Evolutionary conservation across 1,284 basidiomycete species (phyloP), one percentile per base, ranked within the genome.

Genomic region (Exobasidium cylindrosporum): DNA sequence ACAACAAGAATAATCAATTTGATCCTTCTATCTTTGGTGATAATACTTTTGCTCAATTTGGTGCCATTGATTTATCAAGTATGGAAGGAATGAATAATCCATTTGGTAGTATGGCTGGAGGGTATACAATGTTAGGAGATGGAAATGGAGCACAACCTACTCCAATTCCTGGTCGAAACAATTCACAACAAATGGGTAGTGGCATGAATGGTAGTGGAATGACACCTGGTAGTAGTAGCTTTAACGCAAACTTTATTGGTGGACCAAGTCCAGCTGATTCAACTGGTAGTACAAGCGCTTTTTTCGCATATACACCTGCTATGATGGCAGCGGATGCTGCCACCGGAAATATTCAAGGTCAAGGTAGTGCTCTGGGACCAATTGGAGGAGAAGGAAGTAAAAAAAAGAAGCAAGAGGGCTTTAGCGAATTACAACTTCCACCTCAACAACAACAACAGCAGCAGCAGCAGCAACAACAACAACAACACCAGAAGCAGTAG

Each of bases 21-120:
- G 23, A 26, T 40, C 44, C 29, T 31, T 44, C 56, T 23, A 11
- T 58, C 11, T 31, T 5, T 58, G 35, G 35, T 32, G 50, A 49
- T 30, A 23, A 30, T 11, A 24, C 35, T 43, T 54, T 43, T 43
- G 29, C 26, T 24, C 28, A 7, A 35, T 52, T 43, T 43, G 40
- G 43, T 26, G 40, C 7, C 23, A 54, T 54, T n/a, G 49, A 56
- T 53, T 26, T 60, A 23, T 23, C 31, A 21, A 30, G 23, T 23
- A 54, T 44, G 49, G 29, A 58, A 40, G 56, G 56, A 1, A 63
- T 66, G 46, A 65, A 63, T 53, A 60, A 73, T 61, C 70, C 70
- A 1, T 73, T 73, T 55, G 70, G 70, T 30, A 67, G 69, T 26
- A 64, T 73, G 28, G 68, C 70, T 11, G 70, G 70, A 6, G 70